phyloP scores from a whole-genome alignment of 2,329 filamentous ascomycete genomes.

The Chaetomium globosum region DNA sequence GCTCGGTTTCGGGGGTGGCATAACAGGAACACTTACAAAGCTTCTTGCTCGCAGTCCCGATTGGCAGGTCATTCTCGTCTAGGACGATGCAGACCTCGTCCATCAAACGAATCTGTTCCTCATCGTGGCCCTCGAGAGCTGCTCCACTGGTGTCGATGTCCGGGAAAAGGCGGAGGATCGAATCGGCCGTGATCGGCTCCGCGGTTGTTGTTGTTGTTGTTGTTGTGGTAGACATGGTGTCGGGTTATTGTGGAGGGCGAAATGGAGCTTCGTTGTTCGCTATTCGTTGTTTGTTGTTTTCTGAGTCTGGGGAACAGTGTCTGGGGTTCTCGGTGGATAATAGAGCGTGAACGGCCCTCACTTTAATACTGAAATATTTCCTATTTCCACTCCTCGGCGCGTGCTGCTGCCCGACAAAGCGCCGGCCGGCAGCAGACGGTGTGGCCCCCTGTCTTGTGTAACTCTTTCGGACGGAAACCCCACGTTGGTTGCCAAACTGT shows the following conservation, averaged over 20 bases:
- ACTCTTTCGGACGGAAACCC: not conserved
- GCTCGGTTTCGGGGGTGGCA: not conserved
- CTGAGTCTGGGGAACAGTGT: not conserved
- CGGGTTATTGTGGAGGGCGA: not conserved
- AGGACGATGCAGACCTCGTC: conserved; percentile 98
- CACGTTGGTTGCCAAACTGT: not conserved
- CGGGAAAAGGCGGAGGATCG: conserved; percentile 84
- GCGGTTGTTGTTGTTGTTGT: conserved; percentile 53
- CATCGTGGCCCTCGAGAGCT: conserved; percentile 88
- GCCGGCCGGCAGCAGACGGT: not conserved
- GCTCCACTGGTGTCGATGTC: conserved; percentile 73
- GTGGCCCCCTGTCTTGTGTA: not conserved
- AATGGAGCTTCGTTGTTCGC: not conserved
- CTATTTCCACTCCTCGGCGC: not conserved
- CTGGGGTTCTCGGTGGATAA: not conserved
- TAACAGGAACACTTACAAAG: conserved; percentile 65
- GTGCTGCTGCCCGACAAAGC: not conserved
- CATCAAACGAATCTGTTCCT: conserved; percentile 97
- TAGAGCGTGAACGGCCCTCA: not conserved
- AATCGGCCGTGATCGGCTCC: conserved; percentile 77
- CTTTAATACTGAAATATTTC: conserved; percentile 2
- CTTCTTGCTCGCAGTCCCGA: conserved; percentile 98
- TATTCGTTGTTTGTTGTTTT: not conserved
- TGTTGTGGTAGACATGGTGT: conserved; percentile 46
- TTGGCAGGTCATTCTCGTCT: conserved; percentile 87